Conservation (phyloP, 768 basidiomycete genomes). For the Galerina sulciceps region DNA sequence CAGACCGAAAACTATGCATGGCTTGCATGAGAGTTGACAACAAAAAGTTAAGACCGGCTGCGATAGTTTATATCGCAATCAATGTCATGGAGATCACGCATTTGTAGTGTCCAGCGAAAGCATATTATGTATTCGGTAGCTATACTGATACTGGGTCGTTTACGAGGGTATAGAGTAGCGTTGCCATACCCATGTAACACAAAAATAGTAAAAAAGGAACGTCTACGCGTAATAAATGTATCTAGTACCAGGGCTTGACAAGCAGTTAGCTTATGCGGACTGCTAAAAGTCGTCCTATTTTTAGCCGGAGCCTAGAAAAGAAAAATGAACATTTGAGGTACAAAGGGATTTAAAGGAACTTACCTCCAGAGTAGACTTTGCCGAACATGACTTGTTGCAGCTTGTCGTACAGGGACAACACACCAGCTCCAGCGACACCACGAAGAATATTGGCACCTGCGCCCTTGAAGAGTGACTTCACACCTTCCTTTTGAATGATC, state of each 20-base stretch:
- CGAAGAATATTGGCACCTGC: constrained; percentile 95
- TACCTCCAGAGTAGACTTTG: constrained; percentile 98
- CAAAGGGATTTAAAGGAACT: constrained; percentile 20
- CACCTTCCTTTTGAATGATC: constrained; percentile 95
- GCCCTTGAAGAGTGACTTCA: constrained; percentile 98
- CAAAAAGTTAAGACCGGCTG: too few species aligned
- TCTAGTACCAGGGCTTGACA: constrained; percentile 27
- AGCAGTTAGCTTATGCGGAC: constrained; percentile 14
- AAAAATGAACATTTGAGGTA: constrained; percentile 4
- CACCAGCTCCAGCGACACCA: constrained; percentile 99
- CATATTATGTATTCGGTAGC: constrained; percentile 29
- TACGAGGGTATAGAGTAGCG: constrained; percentile 44
- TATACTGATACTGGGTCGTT: constrained; percentile 36
- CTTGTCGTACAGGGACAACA: constrained; percentile 98
- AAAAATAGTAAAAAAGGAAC: constrained; percentile 34
- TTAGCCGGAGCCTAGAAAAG: constrained; percentile 50
- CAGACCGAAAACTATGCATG: constrained; percentile 11
- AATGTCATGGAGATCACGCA: background rate
- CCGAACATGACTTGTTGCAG: constrained; percentile 95
- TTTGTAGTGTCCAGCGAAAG: constrained; percentile 15
- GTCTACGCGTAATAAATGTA: constrained; percentile 43
- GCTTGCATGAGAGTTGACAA: background rate
- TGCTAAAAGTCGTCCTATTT: constrained; percentile 29
- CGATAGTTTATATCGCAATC: constrained; percentile 5
- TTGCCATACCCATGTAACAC: constrained; percentile 38